These are phyloP conservation scores for Pyricularia grisea DNA, from an alignment of 2,329 filamentous ascomycete genomes.

Conservation along the genomic window DNA sequence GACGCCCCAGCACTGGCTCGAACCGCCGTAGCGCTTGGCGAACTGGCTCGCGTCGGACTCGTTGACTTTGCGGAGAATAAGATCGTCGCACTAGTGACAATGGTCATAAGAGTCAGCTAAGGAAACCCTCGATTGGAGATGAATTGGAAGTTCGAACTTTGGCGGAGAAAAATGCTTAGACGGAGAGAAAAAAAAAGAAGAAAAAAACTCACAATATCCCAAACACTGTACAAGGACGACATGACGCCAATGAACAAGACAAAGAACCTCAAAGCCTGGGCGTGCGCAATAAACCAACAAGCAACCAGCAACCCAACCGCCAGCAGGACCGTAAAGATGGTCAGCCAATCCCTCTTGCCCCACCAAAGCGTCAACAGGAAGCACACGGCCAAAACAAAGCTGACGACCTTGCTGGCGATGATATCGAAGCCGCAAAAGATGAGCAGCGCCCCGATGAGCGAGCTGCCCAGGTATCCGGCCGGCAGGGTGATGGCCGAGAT, in stretches of 20 bases:
- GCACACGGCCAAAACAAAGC: constrained; percentile 61
- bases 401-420: constrained; percentile 71
- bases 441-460: constrained; percentile 65
- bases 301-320: constrained; percentile 63
- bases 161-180: not conserved
- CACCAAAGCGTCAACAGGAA: constrained; percentile 77
- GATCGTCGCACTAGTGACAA: constrained; percentile 63
- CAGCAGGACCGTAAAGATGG: constrained; percentile 58
- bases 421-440: constrained; percentile 78
- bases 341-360: constrained; percentile 71
- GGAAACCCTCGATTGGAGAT: not conserved
- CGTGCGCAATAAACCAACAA: constrained; percentile 74
- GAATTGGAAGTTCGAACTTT: not conserved
- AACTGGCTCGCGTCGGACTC: constrained; percentile 72
- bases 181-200: not conserved
- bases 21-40: constrained; percentile 67
- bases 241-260: constrained; percentile 71
- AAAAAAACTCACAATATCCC: constrained; percentile 56
- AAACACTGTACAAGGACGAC: constrained; percentile 71
- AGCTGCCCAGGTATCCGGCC: constrained; percentile 70
- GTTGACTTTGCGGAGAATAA: constrained; percentile 74
- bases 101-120: not conserved
- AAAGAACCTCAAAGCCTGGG: constrained; percentile 62
- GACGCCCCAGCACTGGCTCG: constrained; percentile 72
- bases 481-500: constrained; percentile 62